Evolutionary conservation across 1,284 basidiomycete genomes (phyloP), one percentile per base, ranked within the genome.

Genomic region (Mycena citricolor): DNA sequence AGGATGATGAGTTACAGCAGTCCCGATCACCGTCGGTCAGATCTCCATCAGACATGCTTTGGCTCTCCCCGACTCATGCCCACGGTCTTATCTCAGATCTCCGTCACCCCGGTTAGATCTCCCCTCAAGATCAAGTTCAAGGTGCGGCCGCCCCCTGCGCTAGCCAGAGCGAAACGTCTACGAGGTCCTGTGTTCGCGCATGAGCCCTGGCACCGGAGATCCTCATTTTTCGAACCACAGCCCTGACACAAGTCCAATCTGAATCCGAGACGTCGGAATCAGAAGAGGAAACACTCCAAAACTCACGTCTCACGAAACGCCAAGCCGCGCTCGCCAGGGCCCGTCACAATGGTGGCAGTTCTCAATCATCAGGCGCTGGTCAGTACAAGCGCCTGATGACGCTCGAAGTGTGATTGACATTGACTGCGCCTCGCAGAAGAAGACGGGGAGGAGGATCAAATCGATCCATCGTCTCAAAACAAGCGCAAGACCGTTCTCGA

Each of bases 401-500:
- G 6, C 16, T 19, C 12, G 32, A 26, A 31, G 22, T 47, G 42
- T 36, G n/a, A n/a, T n/a, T n/a, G n/a, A n/a, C n/a, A n/a, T n/a
- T 31, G 13, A 37, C 33, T n/a, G 12, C 20, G 21, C 16, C 1
- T 41, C 20, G 4, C 16, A 19, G 36, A 29, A 5, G 7, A 25
- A 45, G 48, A 49, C 7, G 47, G 42, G 14, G 47, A 42, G 8
- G 20, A 19, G 20, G 36, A n/a, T n/a, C 30, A 42, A 14, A 14
- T 13, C 16, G 33, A n/a, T 19, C 33, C 39, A 5, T n/a, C 14
- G 5, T 36, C 42, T 25, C 31, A 49, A 26, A 31, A 44, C 36
- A 41, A 31, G 12, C 36, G 43, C 13, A 31, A 43, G 11, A 31
- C 39, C 10, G 34, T 81, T 10, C 70, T 92, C 4, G 93, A 90